Evolutionary conservation across 2,329 filamentous ascomycete genomes (phyloP), one percentile per base, ranked within the genome.

Genomic region (Phaeosphaeriaceae sp.): DNA sequence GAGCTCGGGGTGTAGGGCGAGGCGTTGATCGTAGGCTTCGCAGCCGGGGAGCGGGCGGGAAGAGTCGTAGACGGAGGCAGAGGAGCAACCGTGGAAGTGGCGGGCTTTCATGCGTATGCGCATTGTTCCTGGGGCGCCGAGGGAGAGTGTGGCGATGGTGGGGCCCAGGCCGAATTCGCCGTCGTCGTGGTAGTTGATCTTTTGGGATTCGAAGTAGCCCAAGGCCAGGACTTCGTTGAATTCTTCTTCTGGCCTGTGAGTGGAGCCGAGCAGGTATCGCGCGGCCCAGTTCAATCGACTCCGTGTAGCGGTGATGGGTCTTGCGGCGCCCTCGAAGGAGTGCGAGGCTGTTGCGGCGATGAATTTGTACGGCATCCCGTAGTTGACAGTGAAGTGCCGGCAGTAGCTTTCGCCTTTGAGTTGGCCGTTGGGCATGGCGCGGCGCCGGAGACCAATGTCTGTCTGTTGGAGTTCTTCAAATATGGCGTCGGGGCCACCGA

Each of bases 301-400:
- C 0, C 88, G 78, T 0, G 83, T 80, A 46, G 80, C 76, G 6
- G 84, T 77, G 1, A 90, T 80, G 0, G 80, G 74, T 1, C 73
- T 55, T 0, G 83, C 59, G 0, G 71, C 68, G 2, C 51, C 55
- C 1, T 66, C 56, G 48, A 77, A 77, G 0, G 67, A 51, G 1
- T 53, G 53, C 0, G 70, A 71, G 5, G 63, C 62, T 0, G 86
- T 84, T 1, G 81, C 78, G 1, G 88, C 87, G 36, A 86, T 82
- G 66, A 88, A 91, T 53, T 90, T 90, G 72, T 91, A 91, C 0
- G 84, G 83, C 58, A 88, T 88, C 1, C 88, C 88, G 61, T 81
- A 86, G 60, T 88, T 88, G 27, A 81, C 80, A 1, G 78, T 73
- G 57, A 84, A 88, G 51, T 87, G 84, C 0, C 82, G 78, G 0